Base-by-base conservation (phyloP, 176 grass and related monocot species). In the Phoenix roebelenii region DNA sequence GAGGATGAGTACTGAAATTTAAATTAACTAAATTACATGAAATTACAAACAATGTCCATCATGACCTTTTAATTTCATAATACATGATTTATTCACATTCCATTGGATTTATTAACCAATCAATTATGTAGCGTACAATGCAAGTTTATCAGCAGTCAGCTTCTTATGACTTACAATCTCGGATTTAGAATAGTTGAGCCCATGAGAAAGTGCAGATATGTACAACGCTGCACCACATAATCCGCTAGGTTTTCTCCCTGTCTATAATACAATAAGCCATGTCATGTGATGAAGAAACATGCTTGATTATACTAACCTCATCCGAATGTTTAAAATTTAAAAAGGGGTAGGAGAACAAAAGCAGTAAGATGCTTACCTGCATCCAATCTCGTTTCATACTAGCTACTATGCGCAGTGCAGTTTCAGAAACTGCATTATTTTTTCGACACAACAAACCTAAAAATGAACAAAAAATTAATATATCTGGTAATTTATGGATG, bases 201-300 rank as follows among this genome's bases (percentile, higher is more conserved):
- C 91, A 26, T 96, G 83, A 60, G 83, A 87, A 22, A 87, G 86
- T 72, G 83, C 78, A 28, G 91, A 68, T 1, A 96, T 87, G 52
- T 96, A 96, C 54, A 96, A 75, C 68, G 91, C 86, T 72, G 91
- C 91, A 69, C 91, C 91, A 77, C 91, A 90, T 77, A 96, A 79
- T 63, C 91, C 91, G 79, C 82, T 90, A 23, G 91, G 91, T 68
- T 96, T 90, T 61, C 80, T 96, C 68, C 80, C 86, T 19, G 86
- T 96, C 91, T 96, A 80, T 52, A 74, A 72, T 23, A 73, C 17
- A 50, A 16, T 66, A 44, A 44, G 35, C 7, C 35, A 44, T 14
- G 35, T 44, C 7, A 44, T 44, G 35, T 3, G 10, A 44, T 10
- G 35, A 44, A 44, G 9, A 44, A 44, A 44, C 35, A 44, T 44